A percentile compares a stretch with the other conserved stretches of the same genome.
phyloP scores from a whole-genome alignment of 371 early-diverging fungal genomes.

The Mucor indicus region DNA sequence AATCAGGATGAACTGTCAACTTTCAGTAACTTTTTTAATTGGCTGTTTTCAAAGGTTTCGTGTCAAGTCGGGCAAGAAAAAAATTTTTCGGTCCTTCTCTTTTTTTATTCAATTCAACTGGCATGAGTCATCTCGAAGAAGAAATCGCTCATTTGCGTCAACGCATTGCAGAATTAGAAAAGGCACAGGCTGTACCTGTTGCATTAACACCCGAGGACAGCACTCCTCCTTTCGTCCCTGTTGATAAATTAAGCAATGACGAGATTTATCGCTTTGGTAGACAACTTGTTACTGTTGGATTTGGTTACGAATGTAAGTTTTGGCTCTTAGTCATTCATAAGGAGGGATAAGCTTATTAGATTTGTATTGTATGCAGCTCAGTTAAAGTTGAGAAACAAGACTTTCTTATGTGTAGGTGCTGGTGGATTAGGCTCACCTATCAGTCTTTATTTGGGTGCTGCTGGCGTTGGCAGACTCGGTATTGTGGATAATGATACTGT shows the following conservation, averaged over 20 bases:
- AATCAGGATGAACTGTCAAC: too few relatives aligned
- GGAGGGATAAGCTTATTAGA: background rate
- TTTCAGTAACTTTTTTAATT: too few relatives aligned
- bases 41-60: too few relatives aligned
- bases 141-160: slow-evolving; percentile 29
- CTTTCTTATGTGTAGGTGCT: slow-evolving; percentile 92
- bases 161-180: slow-evolving; percentile 33
- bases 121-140: slow-evolving; percentile 5
- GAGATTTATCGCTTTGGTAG: slow-evolving; percentile 91
- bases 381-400: slow-evolving; percentile 67
- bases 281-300: slow-evolving; percentile 88
- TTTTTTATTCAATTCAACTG: too few relatives aligned
- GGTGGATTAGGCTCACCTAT: slow-evolving; percentile 97
- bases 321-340: background rate
- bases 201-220: slow-evolving; percentile 3
- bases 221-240: slow-evolving; percentile 17
- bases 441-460: slow-evolving; percentile 88
- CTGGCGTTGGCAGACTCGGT: slow-evolving; percentile 91
- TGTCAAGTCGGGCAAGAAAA: too few relatives aligned
- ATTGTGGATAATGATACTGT: slow-evolving; percentile 96
- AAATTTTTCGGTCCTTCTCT: too few relatives aligned
- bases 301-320: slow-evolving; percentile 72
- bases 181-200: background rate
- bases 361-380: slow-evolving; percentile 63
- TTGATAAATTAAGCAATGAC: slow-evolving; percentile 39